Conservation (phyloP, 2,329 filamentous ascomycete genomes). For the Xylariaceae sp. region DNA sequence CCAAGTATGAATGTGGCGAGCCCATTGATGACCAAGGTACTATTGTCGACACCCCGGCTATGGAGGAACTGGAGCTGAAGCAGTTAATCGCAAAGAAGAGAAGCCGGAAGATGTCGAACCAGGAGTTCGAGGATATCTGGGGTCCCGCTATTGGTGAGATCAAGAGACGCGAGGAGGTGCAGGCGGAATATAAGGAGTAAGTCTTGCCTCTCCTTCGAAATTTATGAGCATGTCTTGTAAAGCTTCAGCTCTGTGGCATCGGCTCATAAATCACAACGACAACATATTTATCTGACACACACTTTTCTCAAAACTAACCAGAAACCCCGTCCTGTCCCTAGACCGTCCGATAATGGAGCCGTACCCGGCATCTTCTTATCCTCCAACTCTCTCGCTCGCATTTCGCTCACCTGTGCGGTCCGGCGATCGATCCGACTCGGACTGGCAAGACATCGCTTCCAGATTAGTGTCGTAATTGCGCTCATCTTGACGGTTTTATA, state of each 20-base stretch:
- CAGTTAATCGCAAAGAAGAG: conserved; percentile 68
- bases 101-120: conserved; percentile 75
- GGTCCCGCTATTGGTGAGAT: conserved; percentile 68
- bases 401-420: conserved; percentile 81
- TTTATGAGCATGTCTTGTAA: conserved; percentile 23
- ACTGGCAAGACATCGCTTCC: conserved; percentile 80
- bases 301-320: conserved; percentile 69
- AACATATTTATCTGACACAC: conserved; percentile 44
- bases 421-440: conserved; percentile 71
- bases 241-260: conserved; percentile 15
- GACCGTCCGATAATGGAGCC: conserved; percentile 60
- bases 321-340: conserved; percentile 67
- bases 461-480: conserved; percentile 63
- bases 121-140: conserved; percentile 91
- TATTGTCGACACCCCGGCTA: conserved; percentile 51
- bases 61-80: conserved; percentile 70
- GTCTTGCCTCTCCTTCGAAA: conserved; percentile 31
- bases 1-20: conserved; percentile 86
- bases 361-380: conserved; percentile 61
- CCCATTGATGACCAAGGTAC: conserved; percentile 57
- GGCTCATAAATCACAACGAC: conserved; percentile 5
- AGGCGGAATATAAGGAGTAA: conserved; percentile 49
- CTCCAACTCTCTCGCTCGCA: conserved; percentile 83
- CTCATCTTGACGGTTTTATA: conserved; percentile 53
- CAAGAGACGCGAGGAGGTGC: conserved; percentile 55